Conservation (phyloP, 306 rosid genomes). For the Rosa rugosa region DNA sequence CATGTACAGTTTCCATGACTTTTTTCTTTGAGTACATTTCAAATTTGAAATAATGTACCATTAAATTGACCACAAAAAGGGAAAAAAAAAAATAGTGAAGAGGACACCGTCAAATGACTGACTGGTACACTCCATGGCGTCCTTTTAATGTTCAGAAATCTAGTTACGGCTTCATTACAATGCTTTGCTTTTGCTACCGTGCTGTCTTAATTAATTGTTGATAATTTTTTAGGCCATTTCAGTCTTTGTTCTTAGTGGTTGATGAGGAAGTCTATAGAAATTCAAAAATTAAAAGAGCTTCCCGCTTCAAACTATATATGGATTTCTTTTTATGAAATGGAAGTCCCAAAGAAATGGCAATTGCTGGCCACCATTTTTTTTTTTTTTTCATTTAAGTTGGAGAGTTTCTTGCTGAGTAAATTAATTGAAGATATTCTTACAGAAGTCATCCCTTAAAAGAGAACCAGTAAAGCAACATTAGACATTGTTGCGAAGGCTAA, state of each 20-base stretch:
- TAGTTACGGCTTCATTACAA: not conserved
- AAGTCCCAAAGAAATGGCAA: not conserved
- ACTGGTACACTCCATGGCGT: not conserved
- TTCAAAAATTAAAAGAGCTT: not conserved
- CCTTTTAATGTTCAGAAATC: not conserved
- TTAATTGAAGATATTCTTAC: not conserved
- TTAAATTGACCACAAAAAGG: not conserved
- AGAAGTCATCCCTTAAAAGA: not conserved
- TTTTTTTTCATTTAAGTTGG: too few relatives aligned
- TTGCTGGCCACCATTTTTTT: not conserved
- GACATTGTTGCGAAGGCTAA: not conserved
- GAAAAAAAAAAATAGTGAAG: too few relatives aligned
- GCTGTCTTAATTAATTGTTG: not conserved
- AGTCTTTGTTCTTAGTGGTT: not conserved
- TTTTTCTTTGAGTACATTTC: not conserved
- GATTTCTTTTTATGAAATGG: not conserved
- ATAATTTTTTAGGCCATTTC: not conserved
- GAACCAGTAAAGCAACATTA: not conserved
- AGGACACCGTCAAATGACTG: not conserved
- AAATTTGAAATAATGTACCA: constrained; percentile 12
- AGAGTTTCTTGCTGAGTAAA: not conserved
- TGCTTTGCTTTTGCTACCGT: not conserved
- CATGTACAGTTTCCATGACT: constrained; percentile 30
- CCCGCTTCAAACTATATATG: not conserved
- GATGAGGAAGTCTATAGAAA: not conserved